These are phyloP conservation scores for Candida ficus DNA, from an alignment of 805 yeast genomes.

Conservation along the genomic window DNA sequence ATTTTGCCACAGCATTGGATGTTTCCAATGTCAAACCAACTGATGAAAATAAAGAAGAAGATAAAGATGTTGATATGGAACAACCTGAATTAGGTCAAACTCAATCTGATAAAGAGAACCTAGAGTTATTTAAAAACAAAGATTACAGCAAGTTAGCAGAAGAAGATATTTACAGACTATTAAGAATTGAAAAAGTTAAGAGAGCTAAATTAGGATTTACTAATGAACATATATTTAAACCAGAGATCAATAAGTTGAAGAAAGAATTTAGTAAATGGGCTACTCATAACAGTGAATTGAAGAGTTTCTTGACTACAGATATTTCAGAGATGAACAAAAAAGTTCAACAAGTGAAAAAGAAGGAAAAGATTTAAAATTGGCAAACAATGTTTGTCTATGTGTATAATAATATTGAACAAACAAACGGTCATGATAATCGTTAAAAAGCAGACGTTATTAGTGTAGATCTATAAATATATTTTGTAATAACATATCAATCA, in stretches of 20 bases:
- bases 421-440: conserved; percentile 7
- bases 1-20: conserved; percentile 2
- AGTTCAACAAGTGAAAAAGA: conserved; percentile 11
- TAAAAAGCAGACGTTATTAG: neutral
- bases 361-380: neutral
- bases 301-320: conserved; percentile 18
- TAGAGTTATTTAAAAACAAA: neutral
- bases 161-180: conserved; percentile 14
- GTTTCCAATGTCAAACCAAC: neutral
- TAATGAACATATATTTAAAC: conserved; percentile 17
- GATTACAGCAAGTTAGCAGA: conserved; percentile 10
- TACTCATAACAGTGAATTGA: conserved; percentile 18
- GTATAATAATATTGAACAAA: neutral
- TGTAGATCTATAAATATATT: neutral
- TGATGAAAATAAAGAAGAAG: neutral
- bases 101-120: neutral
- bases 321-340: conserved; percentile 18
- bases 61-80: neutral
- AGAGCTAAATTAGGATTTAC: conserved; percentile 14
- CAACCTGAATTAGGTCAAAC: neutral
- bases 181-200: conserved; percentile 18
- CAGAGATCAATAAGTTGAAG: conserved; percentile 15
- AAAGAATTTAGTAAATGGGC: conserved; percentile 19
- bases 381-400: neutral
- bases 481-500: neutral